These are phyloP conservation scores for Eucalyptus victrix DNA, from an alignment of 345 rosid species.

Conservation along the genomic window DNA sequence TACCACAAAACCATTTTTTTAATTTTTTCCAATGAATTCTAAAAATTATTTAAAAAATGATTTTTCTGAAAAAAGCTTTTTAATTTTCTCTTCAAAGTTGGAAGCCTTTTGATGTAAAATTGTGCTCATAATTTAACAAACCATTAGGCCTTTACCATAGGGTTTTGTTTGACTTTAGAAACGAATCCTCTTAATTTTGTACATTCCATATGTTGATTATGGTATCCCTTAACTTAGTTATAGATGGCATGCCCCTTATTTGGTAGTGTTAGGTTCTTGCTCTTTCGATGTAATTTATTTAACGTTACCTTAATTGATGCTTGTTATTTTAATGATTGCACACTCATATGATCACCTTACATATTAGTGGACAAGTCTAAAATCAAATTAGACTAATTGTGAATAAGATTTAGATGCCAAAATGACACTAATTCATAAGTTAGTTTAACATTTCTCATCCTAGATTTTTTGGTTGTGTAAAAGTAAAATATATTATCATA, in stretches of 20 bases:
- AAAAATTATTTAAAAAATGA: too few species aligned
- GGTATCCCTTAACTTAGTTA: too few species aligned
- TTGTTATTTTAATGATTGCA: too few species aligned
- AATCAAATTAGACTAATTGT: rapidly evolving
- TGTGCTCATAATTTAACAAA: too few species aligned
- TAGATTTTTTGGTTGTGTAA: rapidly evolving
- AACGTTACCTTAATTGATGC: rapidly evolving
- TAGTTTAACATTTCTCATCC: rapidly evolving
- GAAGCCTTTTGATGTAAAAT: too few species aligned
- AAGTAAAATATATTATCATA: rapidly evolving
- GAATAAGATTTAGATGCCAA: rapidly evolving
- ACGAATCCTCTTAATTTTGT: rapidly evolving
- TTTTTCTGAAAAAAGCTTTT: rapidly evolving
- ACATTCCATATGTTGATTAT: too few species aligned
- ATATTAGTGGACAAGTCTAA: rapidly evolving
- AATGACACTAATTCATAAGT: rapidly evolving
- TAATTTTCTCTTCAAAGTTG: too few species aligned
- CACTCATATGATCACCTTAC: rapidly evolving
- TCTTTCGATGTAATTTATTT: rapidly evolving
- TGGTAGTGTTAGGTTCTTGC: too few species aligned
- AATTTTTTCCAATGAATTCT: too few species aligned
- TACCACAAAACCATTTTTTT: too few species aligned
- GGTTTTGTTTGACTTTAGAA: rapidly evolving
- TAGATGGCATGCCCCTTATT: too few species aligned
- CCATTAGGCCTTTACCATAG: rapidly evolving